phyloP scores from a whole-genome alignment of 140 eudicot genomes.

The Flaveria floridana region DNA sequence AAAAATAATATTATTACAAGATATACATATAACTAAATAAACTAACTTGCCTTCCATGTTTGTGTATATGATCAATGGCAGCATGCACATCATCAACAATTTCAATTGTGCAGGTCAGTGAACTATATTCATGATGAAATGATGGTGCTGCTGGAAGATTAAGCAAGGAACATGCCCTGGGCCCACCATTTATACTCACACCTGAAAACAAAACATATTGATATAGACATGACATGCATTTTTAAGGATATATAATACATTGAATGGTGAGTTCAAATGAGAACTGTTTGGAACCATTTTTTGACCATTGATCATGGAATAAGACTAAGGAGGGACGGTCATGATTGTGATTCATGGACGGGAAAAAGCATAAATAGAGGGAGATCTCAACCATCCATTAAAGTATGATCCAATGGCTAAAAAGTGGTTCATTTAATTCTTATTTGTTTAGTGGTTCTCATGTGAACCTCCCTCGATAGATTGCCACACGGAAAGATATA shows the following conservation, averaged over 20 bases:
- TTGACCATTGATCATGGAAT: neutral
- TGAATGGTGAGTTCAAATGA: neutral
- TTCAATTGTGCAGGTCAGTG: constrained; percentile 87
- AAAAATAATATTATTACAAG: neutral
- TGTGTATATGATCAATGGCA: constrained; percentile 95
- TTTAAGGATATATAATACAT: neutral
- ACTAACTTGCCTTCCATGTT: constrained; percentile 76
- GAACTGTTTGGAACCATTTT: neutral
- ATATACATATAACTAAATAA: constrained; percentile 10
- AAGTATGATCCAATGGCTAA: constrained; percentile 1
- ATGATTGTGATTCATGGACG: neutral
- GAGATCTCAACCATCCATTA: constrained; percentile 13
- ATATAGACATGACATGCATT: neutral
- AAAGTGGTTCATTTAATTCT: neutral
- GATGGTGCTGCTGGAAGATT: constrained; percentile 76
- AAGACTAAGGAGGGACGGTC: neutral
- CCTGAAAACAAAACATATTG: constrained; percentile 47
- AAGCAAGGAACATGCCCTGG: constrained; percentile 64
- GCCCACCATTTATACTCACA: constrained; percentile 84
- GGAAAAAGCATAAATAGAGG: neutral
- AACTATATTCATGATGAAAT: constrained; percentile 84
- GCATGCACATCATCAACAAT: constrained; percentile 91
- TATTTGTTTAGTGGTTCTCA: neutral
- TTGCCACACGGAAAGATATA: constrained; percentile 1
- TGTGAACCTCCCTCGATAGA: neutral